Evolutionary conservation across 148 eudicot species (phyloP).

Genomic region (Spergularia bocconei): DNA sequence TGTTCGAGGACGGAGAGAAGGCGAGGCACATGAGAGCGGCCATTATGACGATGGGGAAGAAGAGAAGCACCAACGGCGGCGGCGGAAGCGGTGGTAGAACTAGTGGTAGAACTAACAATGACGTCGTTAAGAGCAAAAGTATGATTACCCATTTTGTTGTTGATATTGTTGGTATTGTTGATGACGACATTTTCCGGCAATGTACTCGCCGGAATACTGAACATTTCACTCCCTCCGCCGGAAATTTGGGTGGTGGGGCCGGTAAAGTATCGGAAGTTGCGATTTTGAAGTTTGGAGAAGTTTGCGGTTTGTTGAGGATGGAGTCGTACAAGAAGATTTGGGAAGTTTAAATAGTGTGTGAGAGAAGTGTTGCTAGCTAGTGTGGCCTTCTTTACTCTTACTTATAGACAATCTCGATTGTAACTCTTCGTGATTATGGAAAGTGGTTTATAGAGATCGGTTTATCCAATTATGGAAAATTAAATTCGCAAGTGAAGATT

Average conservation of each 20-base stretch:
- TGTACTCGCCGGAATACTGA: neutral
- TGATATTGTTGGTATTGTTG: neutral
- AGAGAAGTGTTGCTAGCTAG: neutral
- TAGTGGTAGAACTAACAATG: conserved; percentile 41
- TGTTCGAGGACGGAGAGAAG: conserved; percentile 26
- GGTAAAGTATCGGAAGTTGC: neutral
- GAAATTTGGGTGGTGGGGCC: neutral
- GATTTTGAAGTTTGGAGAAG: neutral
- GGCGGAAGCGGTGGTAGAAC: conserved; percentile 54
- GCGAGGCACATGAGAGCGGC: conserved; percentile 42
- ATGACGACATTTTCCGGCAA: conserved; percentile 16
- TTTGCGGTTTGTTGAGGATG: neutral
- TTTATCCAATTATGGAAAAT: too few species aligned
- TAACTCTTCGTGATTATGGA: too few species aligned
- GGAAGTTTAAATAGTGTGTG: neutral
- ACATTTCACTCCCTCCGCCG: neutral
- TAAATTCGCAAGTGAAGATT: too few species aligned
- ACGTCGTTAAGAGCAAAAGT: conserved; percentile 33
- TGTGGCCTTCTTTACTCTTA: neutral
- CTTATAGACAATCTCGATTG: neutral
- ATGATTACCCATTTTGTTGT: conserved; percentile 25
- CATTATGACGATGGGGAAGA: conserved; percentile 52
- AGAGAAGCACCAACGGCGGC: conserved; percentile 42
- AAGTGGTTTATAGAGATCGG: too few species aligned
- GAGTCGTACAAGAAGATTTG: too few species aligned